Evolutionary conservation across 2,329 filamentous ascomycete species (phyloP).

Genomic region (Zymoseptoria crescenta): DNA sequence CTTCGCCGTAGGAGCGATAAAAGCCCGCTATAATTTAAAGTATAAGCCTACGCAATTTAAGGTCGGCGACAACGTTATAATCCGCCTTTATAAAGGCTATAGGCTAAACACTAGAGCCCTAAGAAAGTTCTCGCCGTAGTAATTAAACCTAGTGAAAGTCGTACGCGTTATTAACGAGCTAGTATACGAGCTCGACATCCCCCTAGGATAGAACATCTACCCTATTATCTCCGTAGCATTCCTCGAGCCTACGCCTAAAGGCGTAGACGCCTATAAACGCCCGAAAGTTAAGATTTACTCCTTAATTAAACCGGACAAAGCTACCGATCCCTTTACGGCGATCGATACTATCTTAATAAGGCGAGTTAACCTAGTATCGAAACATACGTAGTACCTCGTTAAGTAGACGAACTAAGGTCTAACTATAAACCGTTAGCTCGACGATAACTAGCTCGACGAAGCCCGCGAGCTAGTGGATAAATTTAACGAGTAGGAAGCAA

Average conservation of each 20-base stretch:
- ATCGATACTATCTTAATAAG: neutral
- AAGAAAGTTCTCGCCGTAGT: neutral
- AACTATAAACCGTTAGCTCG: neutral
- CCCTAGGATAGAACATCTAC: neutral
- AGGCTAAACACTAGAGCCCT: neutral
- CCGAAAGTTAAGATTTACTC: neutral
- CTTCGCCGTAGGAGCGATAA: neutral
- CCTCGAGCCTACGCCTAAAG: neutral
- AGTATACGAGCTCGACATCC: slow-evolving; percentile 2
- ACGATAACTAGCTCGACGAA: no score
- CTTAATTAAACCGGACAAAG: neutral
- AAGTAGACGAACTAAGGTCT: neutral
- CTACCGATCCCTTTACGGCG: neutral
- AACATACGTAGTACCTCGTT: neutral
- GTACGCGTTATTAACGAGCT: neutral
- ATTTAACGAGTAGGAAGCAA: no score
- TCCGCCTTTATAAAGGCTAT: slow-evolving; percentile 1
- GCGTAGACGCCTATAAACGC: neutral
- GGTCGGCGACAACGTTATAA: neutral
- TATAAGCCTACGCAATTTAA: neutral
- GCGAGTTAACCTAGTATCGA: neutral
- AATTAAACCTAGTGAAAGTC: neutral
- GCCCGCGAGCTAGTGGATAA: no score
- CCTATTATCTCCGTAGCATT: neutral
- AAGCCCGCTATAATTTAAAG: neutral